Evolutionary conservation across 805 yeast genomes (phyloP), one percentile per base, ranked within the genome.

Genomic region (Saturnispora ahearnii): DNA sequence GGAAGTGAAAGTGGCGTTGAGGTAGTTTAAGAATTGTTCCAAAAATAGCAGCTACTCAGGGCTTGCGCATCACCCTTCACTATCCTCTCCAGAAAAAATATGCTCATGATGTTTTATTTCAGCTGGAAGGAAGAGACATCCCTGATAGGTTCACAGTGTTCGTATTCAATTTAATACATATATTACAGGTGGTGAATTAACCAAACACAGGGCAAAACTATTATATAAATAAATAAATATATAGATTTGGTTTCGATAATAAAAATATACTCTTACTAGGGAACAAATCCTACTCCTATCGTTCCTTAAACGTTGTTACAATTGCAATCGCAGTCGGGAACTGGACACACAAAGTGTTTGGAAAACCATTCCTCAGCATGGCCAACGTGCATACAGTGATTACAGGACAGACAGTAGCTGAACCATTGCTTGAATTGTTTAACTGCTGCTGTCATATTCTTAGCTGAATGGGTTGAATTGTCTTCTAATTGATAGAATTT

Each of bases 331-430:
- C 99, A 91, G 41, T 89, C 95, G 0, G 97, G 96, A 3, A 91
- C 96, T 0, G 99, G 97, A 60, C 99, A 91, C 1, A 86, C 78
- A 50, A 77, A 78, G 59, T 90, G 96, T 62, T 82, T 83, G 26
- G 83, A 76, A 63, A 91, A 91, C 99, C 99, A 91, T 59, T 90
- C 95, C 55, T 87, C 89, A 0, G 97, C 97, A 63, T 91, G 99
- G 4, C 85, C 89, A 0, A 96, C 89, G 67, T 91, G 99, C 78
- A 82, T 82, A 1, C 96, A 96, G 59, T 91, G 99, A 61, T 85
- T 87, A 62, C 99, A 91, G 32, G 82, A 78, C 55, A 91, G 67
- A 60, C 99, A 91, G 66, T 88, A 88, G 57, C 93, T 87, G 57
- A 91, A 89, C 96, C 96, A 88, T 54, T 84, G 84, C 52, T 80